Evolutionary conservation across 768 basidiomycete species (phyloP).

Genomic region (Mycena epipterygia): DNA sequence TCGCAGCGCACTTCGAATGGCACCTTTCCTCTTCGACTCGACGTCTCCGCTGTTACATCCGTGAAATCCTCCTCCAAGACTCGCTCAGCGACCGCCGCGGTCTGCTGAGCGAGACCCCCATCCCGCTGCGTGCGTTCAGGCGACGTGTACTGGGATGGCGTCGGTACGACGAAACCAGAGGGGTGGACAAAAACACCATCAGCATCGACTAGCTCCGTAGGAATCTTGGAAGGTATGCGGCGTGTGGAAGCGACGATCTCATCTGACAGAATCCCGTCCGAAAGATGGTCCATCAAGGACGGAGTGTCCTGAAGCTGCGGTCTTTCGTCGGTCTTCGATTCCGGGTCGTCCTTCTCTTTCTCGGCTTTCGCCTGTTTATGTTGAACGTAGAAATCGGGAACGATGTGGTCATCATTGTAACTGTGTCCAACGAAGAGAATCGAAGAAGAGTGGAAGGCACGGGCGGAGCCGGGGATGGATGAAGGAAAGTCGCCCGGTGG

Average conservation of each 20-base stretch:
- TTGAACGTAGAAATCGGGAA: constrained; percentile 18
- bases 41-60: constrained; percentile 39
- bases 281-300: constrained; percentile 5
- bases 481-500: background rate
- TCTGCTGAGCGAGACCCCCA: constrained; percentile 37
- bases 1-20: constrained; percentile 55
- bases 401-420: constrained; percentile 38
- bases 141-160: background rate
- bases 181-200: constrained; percentile 21
- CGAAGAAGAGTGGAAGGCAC: constrained; percentile 26
- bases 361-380: constrained; percentile 7
- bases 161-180: constrained; percentile 18
- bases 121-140: background rate
- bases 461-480: background rate
- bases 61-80: constrained; percentile 47
- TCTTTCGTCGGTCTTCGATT: background rate
- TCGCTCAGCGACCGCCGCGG: constrained; percentile 45
- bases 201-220: background rate
- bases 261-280: constrained; percentile 17
- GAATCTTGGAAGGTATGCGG: constrained; percentile 12
- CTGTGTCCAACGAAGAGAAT: constrained; percentile 30
- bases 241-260: constrained; percentile 16
- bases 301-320: constrained; percentile 3
- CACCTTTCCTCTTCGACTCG: constrained; percentile 49
- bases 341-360: background rate